A percentile compares a stretch with the other conserved stretches of the same genome.
phyloP scores from a whole-genome alignment of 1,284 basidiomycete genomes.

The Pseudozyma sp. region DNA sequence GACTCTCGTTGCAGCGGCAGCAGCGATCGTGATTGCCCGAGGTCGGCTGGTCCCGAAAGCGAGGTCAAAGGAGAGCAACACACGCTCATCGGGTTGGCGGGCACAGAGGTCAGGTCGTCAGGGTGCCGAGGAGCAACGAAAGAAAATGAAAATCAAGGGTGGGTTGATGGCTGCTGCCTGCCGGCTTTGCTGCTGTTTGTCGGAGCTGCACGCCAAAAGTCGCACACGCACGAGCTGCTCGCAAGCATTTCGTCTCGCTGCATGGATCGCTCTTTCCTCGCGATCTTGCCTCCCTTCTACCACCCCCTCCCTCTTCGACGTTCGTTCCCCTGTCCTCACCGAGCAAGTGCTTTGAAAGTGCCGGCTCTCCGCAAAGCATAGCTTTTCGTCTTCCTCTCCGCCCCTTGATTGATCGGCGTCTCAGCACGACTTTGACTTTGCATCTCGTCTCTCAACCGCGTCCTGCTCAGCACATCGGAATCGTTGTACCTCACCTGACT shows the following conservation, averaged over 20 bases:
- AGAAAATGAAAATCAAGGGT: too few species aligned
- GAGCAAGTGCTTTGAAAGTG: slow-evolving; percentile 41
- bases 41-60: background rate
- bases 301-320: background rate
- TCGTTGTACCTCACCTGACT: background rate
- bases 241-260: too few species aligned
- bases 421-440: background rate
- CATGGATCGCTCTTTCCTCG: background rate
- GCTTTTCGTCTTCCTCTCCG: background rate
- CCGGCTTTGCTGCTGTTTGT: background rate
- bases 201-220: too few species aligned
- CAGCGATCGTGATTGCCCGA: background rate
- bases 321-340: slow-evolving; percentile 5
- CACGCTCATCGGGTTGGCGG: too few species aligned
- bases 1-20: background rate
- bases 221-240: too few species aligned
- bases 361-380: slow-evolving; percentile 6
- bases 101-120: too few species aligned
- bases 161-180: background rate
- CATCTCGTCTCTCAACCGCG: slow-evolving; percentile 1
- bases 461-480: slow-evolving; percentile 23
- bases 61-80: background rate
- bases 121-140: too few species aligned
- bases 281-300: slow-evolving; percentile 9
- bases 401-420: background rate